Evolutionary conservation across 805 yeast species (phyloP), one percentile per base, ranked within the genome.

Genomic region (Yueomyces sinensis): DNA sequence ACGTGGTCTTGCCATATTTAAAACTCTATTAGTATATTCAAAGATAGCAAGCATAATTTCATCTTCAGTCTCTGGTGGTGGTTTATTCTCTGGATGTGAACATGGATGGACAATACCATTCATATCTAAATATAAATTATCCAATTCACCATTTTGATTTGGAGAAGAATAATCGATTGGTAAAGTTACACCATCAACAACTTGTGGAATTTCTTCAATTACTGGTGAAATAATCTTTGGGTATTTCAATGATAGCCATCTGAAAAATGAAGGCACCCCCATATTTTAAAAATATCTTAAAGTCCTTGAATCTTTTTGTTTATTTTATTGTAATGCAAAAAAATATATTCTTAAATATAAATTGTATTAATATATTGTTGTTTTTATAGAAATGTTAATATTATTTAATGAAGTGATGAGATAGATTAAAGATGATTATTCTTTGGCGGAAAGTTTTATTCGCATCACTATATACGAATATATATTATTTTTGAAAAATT

Each of bases 71-170:
- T 77, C 93, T 11, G 99, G 99, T 0, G 98, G 79, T 0, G 95
- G 95, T 45, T 79, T 79, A 45, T 89, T 82, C 51, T 89, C 98
- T 1, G 99, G 99, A 57, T 91, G 99, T 2, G 96, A 80, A 65
- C 97, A 91, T 1, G 98, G 98, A 63, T 91, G 99, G 4, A 91
- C 98, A 51, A 91, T 91, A 64, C 97, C 98, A 54, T 91, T 91
- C 98, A 91, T 91, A 61, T 91, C 99, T 42, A 91, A 65, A 53
- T 91, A 91, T 33, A 91, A 59, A 53, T 91, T 91, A 54, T 91
- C 97, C 32, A 86, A 62, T 60, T 91, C 99, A 19, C 97, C 98
- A 58, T 91, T 91, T 3, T 94, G 94, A 54, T 91, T 91, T 11
- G 91, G 78, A 34, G 74, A 71, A 16, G 73, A 52, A 54, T 82